Percentiles rank a stretch among this genome's conserved stretches.
These are phyloP conservation scores for Auricularia sp. DNA, from an alignment of 768 basidiomycete species.

Conservation along the genomic window DNA sequence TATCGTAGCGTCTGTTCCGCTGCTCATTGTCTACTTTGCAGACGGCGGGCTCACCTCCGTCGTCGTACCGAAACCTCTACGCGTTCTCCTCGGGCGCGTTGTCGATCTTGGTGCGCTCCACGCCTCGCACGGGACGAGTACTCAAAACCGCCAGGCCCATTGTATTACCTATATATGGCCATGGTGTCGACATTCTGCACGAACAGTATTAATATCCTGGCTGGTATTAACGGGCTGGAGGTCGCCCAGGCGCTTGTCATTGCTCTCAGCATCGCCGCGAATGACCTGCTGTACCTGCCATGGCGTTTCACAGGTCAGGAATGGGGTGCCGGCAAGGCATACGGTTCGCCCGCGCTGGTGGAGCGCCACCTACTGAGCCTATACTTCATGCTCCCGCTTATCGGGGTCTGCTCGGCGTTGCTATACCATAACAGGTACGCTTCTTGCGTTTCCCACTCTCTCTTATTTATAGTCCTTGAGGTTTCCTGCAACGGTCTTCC, in stretches of 20 bases:
- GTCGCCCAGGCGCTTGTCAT: conserved; percentile 90
- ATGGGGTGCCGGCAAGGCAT: conserved; percentile 76
- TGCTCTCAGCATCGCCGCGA: conserved; percentile 78
- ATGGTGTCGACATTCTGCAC: conserved; percentile 92
- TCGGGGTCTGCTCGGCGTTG: conserved; percentile 83
- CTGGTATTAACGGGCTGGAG: conserved; percentile 95
- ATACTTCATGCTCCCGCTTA: conserved; percentile 94
- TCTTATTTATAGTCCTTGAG: conserved; percentile 28
- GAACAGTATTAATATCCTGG: conserved; percentile 97
- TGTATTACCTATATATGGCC: conserved; percentile 96
- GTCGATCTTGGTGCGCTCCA: conserved; percentile 70
- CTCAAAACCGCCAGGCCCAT: conserved; percentile 50
- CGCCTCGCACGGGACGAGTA: neutral
- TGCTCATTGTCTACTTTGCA: conserved; percentile 93
- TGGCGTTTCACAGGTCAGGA: conserved; percentile 71
- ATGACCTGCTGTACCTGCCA: conserved; percentile 91
- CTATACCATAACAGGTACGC: conserved; percentile 89
- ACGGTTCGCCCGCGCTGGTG: conserved; percentile 78
- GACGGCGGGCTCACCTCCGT: conserved; percentile 90
- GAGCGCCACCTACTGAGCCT: conserved; percentile 91
- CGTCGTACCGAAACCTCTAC: conserved; percentile 79
- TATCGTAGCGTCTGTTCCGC: conserved; percentile 87
- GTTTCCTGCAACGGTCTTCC: conserved; percentile 93
- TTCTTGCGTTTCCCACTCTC: neutral
- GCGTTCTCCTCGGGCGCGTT: conserved; percentile 61